Conservation (phyloP, 108 stramenopile genomes). For the Seminavis robusta region DNA sequence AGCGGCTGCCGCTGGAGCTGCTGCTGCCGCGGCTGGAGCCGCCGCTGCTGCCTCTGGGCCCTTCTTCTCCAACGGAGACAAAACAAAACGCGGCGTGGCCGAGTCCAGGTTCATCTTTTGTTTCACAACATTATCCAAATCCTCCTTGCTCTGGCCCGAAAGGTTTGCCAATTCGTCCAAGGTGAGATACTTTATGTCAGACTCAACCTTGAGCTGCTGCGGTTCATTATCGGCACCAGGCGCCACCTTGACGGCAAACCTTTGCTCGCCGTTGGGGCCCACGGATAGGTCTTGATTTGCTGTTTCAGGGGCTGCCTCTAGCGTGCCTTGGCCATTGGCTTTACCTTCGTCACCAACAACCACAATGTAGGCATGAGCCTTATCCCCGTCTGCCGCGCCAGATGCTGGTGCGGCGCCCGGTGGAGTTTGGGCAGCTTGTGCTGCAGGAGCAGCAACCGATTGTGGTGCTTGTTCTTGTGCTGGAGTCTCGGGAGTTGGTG, state of each 20-base stretch:
- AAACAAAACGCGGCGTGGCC: conserved; percentile 28
- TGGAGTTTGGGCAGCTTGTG: neutral
- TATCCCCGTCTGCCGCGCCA: neutral
- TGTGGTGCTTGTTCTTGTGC: conserved; percentile 3
- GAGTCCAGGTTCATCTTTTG: conserved; percentile 20
- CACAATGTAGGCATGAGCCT: conserved; percentile 15
- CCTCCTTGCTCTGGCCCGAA: conserved; percentile 15
- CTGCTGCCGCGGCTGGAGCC: no score
- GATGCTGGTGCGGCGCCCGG: neutral
- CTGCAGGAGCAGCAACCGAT: neutral
- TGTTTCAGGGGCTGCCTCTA: conserved; percentile 12
- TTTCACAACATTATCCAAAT: conserved; percentile 21
- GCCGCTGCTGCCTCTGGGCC: conserved; percentile 11
- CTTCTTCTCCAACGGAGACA: conserved; percentile 29
- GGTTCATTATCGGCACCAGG: neutral
- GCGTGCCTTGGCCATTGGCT: conserved; percentile 14
- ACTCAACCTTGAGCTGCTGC: neutral
- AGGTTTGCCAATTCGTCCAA: conserved; percentile 31
- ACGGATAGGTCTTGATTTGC: no score
- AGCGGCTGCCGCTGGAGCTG: conserved; percentile 14
- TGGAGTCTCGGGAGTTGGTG: conserved; percentile 5
- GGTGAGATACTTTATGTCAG: conserved; percentile 12
- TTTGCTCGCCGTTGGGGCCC: neutral
- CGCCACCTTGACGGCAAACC: conserved; percentile 1
- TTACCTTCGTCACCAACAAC: conserved; percentile 24